phyloP scores from a whole-genome alignment of 768 basidiomycete genomes.

The Lyophyllum atratum region DNA sequence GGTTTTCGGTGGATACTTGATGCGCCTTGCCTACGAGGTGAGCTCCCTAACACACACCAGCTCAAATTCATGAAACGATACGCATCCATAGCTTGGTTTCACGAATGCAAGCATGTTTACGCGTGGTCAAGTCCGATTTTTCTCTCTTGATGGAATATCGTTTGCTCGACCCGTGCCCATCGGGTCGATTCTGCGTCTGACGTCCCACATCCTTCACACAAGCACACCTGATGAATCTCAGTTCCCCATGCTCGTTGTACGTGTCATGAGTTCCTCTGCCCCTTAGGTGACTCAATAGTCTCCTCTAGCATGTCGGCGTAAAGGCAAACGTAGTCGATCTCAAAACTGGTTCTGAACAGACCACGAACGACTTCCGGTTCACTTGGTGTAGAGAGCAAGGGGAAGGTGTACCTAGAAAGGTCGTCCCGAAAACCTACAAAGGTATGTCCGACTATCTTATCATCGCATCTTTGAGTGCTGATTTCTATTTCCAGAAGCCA shows the following conservation, averaged over 20 bases:
- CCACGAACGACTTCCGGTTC: conserved; percentile 77
- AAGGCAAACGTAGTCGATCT: conserved; percentile 73
- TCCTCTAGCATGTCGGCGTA: conserved; percentile 65
- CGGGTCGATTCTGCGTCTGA: conserved; percentile 76
- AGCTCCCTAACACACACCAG: not conserved
- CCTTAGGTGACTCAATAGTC: not conserved
- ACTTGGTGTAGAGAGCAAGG: conserved; percentile 60
- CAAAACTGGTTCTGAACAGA: conserved; percentile 60
- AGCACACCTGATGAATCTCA: conserved; percentile 37
- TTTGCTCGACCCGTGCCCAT: conserved; percentile 84
- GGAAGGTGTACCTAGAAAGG: conserved; percentile 37
- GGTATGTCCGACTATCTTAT: conserved; percentile 39
- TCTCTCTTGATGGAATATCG: conserved; percentile 78
- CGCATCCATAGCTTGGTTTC: conserved; percentile 59
- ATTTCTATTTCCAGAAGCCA: conserved; percentile 57
- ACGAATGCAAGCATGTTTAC: conserved; percentile 73
- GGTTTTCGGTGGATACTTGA: conserved; percentile 74
- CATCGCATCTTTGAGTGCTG: conserved; percentile 3
- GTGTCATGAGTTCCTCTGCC: conserved; percentile 23
- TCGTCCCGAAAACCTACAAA: conserved; percentile 73
- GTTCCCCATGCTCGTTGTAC: conserved; percentile 59
- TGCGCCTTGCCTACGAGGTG: conserved; percentile 74
- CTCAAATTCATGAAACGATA: not conserved
- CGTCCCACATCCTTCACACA: conserved; percentile 67
- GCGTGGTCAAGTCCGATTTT: conserved; percentile 64